A percentile compares a stretch with the other conserved stretches of the same genome.
Evolutionary conservation across 768 basidiomycete species (phyloP).

Genomic region (Tephrocybe sp.): DNA sequence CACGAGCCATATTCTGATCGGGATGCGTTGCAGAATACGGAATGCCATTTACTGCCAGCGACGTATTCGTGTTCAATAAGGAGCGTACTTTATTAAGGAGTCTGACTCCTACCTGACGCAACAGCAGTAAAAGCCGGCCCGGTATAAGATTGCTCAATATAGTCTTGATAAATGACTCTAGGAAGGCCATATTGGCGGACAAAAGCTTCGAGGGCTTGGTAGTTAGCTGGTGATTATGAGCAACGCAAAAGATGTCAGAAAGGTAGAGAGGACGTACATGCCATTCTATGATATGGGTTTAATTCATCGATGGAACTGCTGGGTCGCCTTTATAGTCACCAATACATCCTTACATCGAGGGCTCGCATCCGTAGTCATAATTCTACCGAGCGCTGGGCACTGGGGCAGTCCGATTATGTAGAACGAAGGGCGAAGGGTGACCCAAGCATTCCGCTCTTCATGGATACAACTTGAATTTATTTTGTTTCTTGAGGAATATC

Average conservation of each 20-base stretch:
- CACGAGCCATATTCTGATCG: background rate
- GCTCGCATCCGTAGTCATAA: too few species aligned
- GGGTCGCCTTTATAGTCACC: too few species aligned
- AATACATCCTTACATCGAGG: too few species aligned
- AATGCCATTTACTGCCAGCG: background rate
- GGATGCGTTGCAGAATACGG: background rate
- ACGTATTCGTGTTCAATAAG: background rate
- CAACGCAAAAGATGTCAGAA: too few species aligned
- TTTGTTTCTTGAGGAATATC: too few species aligned
- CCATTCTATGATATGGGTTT: too few species aligned
- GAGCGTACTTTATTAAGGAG: background rate
- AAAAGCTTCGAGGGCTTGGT: background rate
- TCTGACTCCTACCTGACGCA: background rate
- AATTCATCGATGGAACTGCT: too few species aligned
- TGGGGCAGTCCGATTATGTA: too few species aligned
- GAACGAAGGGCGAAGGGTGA: too few species aligned
- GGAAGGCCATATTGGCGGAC: background rate
- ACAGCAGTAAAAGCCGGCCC: background rate
- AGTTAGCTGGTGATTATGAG: background rate
- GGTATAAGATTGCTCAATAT: background rate
- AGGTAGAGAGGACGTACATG: background rate
- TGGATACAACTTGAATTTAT: too few species aligned
- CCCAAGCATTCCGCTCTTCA: too few species aligned
- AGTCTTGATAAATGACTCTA: background rate
- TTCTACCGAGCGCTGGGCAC: too few species aligned